phyloP scores from a whole-genome alignment of 2,329 filamentous ascomycete species.

The Talaromyces sp. region DNA sequence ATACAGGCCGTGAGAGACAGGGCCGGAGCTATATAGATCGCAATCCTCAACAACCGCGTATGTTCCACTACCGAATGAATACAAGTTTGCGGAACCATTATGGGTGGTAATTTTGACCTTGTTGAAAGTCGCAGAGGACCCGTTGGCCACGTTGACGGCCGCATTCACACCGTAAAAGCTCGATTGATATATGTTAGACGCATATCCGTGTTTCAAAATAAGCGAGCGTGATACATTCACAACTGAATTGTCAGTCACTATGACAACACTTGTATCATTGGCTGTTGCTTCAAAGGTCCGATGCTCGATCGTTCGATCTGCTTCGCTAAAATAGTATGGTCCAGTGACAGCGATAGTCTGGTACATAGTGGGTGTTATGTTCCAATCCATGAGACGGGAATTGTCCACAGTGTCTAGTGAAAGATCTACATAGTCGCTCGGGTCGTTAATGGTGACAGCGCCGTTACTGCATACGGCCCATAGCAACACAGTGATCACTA shows the following conservation, averaged over 20 bases:
- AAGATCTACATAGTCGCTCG: background rate
- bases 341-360: background rate
- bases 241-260: background rate
- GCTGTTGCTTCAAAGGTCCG: background rate
- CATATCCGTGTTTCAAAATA: conserved; percentile 26
- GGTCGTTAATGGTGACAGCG: background rate
- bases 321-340: background rate
- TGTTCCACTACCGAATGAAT: conserved; percentile 24
- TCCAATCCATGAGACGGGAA: background rate
- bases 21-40: conserved; percentile 28
- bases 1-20: conserved; percentile 28
- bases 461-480: too few species aligned
- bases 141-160: conserved; percentile 26
- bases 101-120: conserved; percentile 28
- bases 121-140: conserved; percentile 19
- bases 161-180: conserved; percentile 30
- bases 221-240: conserved; percentile 19
- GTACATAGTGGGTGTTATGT: background rate
- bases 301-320: background rate
- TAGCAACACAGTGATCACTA: too few species aligned
- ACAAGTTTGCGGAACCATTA: conserved; percentile 30
- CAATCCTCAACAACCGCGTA: conserved; percentile 21
- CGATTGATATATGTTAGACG: conserved; percentile 21
- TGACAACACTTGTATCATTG: background rate
- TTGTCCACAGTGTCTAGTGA: background rate